These are phyloP conservation scores for Metarhizium sp. DNA, from an alignment of 2,329 filamentous ascomycete species.

Conservation along the genomic window DNA sequence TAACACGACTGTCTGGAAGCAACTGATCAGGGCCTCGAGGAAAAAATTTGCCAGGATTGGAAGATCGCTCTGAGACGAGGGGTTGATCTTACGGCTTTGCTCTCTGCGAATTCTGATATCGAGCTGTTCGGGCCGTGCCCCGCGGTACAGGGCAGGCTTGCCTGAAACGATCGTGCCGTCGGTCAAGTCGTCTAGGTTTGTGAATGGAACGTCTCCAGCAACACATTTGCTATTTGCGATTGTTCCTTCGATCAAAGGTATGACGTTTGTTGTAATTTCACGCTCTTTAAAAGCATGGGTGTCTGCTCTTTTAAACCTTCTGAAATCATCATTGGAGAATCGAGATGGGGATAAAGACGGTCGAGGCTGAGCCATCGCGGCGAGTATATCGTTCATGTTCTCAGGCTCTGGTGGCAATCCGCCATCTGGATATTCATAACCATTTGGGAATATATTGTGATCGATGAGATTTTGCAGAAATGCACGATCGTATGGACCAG, in stretches of 20 bases:
- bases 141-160: constrained; percentile 17
- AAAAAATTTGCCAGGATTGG: constrained; percentile 30
- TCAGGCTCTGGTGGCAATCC: constrained; percentile 7
- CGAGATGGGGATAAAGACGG: background rate
- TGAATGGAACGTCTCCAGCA: background rate
- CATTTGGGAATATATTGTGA: constrained; percentile 9
- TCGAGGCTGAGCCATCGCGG: constrained; percentile 5
- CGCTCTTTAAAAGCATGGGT: background rate
- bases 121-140: constrained; percentile 16
- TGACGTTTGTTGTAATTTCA: background rate
- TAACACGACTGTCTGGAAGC: constrained; percentile 23
- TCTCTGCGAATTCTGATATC: constrained; percentile 12
- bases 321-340: background rate
- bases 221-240: constrained; percentile 1
- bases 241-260: background rate
- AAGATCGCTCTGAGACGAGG: constrained; percentile 19
- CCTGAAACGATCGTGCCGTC: constrained; percentile 4
- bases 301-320: background rate
- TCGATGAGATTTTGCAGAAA: constrained; percentile 14
- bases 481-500: constrained; percentile 11
- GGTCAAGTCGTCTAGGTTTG: background rate
- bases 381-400: background rate
- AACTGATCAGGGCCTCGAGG: constrained; percentile 23
- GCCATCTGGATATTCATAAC: constrained; percentile 10
- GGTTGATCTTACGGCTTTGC: constrained; percentile 15